Conservation (phyloP, 768 basidiomycete genomes). For the Chalciporus pseudorubinellus region DNA sequence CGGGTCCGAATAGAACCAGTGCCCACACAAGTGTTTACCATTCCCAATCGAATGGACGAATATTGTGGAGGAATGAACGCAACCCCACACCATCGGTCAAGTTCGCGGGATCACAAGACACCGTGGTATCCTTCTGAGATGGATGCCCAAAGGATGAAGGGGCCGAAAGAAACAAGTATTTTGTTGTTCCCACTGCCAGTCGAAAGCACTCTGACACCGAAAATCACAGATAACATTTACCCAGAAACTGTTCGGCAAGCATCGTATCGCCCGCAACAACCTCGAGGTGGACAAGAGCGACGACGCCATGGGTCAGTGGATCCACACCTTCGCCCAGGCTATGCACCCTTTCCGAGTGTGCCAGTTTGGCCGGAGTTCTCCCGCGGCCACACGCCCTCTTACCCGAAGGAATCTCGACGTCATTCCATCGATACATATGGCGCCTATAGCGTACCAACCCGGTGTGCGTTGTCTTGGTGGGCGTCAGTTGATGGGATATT, state of each 20-base stretch:
- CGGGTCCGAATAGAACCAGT: neutral
- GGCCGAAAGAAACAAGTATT: constrained; percentile 7
- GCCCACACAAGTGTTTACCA: neutral
- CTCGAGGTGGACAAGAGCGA: neutral
- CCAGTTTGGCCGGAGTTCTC: neutral
- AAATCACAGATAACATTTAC: constrained; percentile 3
- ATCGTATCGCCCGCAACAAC: neutral
- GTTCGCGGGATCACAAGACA: neutral
- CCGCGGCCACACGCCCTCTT: neutral
- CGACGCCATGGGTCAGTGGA: neutral
- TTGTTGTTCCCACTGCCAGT: neutral
- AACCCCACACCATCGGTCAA: neutral
- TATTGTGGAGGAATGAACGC: neutral
- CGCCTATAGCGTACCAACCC: neutral
- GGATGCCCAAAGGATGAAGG: neutral
- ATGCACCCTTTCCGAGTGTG: neutral
- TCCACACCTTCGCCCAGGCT: neutral
- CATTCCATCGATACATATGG: constrained; percentile 1
- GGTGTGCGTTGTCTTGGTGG: neutral
- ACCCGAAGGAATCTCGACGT: neutral
- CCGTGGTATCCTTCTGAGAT: neutral
- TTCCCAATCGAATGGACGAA: constrained; percentile 1
- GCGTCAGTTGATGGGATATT: neutral
- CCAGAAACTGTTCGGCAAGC: neutral
- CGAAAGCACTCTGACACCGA: neutral